A percentile compares a stretch with the other conserved stretches of the same genome.
Evolutionary conservation across 1,139 yeast genomes (phyloP).

Genomic region (Trichomonascaceae sp.): DNA sequence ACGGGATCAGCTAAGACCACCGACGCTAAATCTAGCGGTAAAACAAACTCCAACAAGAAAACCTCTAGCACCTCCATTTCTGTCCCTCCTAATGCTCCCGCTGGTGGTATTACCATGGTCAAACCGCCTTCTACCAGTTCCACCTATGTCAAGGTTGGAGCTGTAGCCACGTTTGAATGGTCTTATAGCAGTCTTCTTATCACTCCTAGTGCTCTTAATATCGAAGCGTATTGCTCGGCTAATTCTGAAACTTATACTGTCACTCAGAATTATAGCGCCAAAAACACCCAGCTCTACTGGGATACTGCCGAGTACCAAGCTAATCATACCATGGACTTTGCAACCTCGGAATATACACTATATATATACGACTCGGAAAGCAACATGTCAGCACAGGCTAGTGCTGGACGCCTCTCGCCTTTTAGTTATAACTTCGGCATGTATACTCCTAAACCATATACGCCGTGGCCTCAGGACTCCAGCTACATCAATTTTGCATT

Average conservation of each 20-base stretch:
- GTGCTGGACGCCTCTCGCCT: slow-evolving; percentile 33
- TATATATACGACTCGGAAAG: slow-evolving; percentile 32
- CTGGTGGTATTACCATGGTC: slow-evolving; percentile 33
- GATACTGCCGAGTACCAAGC: slow-evolving; percentile 32
- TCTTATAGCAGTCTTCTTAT: slow-evolving; percentile 33
- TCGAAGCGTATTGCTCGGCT: slow-evolving; percentile 34
- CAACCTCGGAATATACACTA: slow-evolving; percentile 35
- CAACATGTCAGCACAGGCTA: slow-evolving; percentile 25
- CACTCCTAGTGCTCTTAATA: slow-evolving; percentile 34
- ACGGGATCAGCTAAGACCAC: not conserved
- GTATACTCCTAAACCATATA: slow-evolving; percentile 34
- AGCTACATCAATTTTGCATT: slow-evolving; percentile 19
- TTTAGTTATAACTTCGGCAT: slow-evolving; percentile 32
- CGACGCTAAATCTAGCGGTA: not conserved
- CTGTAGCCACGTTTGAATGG: slow-evolving; percentile 38
- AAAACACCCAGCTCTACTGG: slow-evolving; percentile 34
- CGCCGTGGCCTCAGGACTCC: slow-evolving; percentile 28
- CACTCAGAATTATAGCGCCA: slow-evolving; percentile 30
- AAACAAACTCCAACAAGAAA: not conserved
- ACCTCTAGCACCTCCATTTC: slow-evolving; percentile 22
- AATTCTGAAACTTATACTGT: slow-evolving; percentile 35
- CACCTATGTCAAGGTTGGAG: slow-evolving; percentile 37
- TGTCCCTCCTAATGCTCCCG: slow-evolving; percentile 31
- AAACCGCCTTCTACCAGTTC: slow-evolving; percentile 32
- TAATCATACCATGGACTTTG: slow-evolving; percentile 20